Conservation (phyloP, 2,329 filamentous ascomycete species). For the Cladophialophora bantiana region DNA sequence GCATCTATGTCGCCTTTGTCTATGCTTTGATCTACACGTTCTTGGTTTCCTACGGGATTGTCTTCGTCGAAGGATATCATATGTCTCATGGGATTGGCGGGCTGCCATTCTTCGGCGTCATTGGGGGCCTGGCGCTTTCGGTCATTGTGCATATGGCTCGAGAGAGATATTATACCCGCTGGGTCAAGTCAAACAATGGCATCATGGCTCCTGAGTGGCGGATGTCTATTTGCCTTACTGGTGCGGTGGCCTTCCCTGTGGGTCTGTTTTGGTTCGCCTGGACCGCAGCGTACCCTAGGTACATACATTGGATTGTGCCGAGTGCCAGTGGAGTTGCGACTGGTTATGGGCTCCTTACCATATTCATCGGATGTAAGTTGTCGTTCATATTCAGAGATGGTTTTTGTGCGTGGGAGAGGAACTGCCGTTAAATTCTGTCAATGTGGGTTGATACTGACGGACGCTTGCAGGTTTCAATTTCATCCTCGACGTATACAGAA, state of each 20-base stretch:
- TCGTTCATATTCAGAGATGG: neutral
- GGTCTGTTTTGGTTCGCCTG: conserved; percentile 73
- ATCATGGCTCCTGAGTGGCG: neutral
- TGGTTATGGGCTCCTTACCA: conserved; percentile 61
- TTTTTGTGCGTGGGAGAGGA: neutral
- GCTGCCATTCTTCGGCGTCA: neutral
- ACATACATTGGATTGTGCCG: conserved; percentile 62
- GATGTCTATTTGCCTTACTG: conserved; percentile 52
- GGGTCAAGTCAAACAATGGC: neutral
- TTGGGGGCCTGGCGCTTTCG: neutral
- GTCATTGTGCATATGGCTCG: neutral
- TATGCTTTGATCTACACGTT: conserved; percentile 47
- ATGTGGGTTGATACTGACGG: neutral
- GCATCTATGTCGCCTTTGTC: conserved; percentile 41
- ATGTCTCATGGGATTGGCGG: conserved; percentile 50
- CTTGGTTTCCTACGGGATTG: conserved; percentile 57
- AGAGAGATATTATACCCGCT: neutral
- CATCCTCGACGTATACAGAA: conserved; percentile 72
- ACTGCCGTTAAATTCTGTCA: neutral
- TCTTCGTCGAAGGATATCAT: conserved; percentile 58
- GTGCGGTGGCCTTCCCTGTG: conserved; percentile 67
- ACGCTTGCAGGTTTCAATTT: conserved; percentile 44
- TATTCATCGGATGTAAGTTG: conserved; percentile 40
- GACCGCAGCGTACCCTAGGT: conserved; percentile 60
- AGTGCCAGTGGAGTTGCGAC: conserved; percentile 60